These are phyloP conservation scores for Cutaneotrichosporon arboriforme DNA, from an alignment of 1,284 basidiomycete genomes.

Conservation along the genomic window DNA sequence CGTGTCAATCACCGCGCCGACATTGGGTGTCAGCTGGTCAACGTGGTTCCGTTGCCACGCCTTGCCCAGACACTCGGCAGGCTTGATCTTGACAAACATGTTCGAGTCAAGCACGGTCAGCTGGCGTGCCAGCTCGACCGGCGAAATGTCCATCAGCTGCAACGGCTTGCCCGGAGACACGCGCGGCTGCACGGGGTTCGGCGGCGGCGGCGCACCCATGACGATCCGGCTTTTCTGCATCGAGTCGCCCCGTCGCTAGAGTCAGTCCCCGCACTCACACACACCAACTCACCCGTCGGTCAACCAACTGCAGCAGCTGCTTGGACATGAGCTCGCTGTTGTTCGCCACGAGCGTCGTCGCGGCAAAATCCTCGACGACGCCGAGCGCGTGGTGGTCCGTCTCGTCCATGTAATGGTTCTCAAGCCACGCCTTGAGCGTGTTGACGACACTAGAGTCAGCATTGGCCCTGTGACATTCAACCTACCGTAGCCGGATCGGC, in stretches of 20 bases:
- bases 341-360: slow-evolving; percentile 54
- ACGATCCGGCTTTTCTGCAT: slow-evolving; percentile 6
- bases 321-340: slow-evolving; percentile 62
- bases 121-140: slow-evolving; percentile 87
- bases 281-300: slow-evolving; percentile 52
- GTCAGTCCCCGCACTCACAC: neutral
- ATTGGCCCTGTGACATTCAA: neutral
- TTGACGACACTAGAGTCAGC: slow-evolving; percentile 63
- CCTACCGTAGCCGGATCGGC: slow-evolving; percentile 78
- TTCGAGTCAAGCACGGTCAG: slow-evolving; percentile 85
- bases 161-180: slow-evolving; percentile 21
- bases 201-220: slow-evolving; percentile 1
- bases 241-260: slow-evolving; percentile 48
- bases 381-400: slow-evolving; percentile 72
- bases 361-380: slow-evolving; percentile 69
- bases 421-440: slow-evolving; percentile 72
- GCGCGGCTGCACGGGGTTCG: slow-evolving; percentile 6
- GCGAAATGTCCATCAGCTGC: slow-evolving; percentile 53
- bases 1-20: slow-evolving; percentile 70
- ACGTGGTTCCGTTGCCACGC: slow-evolving; percentile 32
- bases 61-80: slow-evolving; percentile 77
- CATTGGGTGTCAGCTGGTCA: slow-evolving; percentile 15
- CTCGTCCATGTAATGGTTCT: slow-evolving; percentile 72
- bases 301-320: slow-evolving; percentile 64
- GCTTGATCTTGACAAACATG: slow-evolving; percentile 80